phyloP scores from a whole-genome alignment of 352 stramenopile species.

The Paralagenidium karlingii region DNA sequence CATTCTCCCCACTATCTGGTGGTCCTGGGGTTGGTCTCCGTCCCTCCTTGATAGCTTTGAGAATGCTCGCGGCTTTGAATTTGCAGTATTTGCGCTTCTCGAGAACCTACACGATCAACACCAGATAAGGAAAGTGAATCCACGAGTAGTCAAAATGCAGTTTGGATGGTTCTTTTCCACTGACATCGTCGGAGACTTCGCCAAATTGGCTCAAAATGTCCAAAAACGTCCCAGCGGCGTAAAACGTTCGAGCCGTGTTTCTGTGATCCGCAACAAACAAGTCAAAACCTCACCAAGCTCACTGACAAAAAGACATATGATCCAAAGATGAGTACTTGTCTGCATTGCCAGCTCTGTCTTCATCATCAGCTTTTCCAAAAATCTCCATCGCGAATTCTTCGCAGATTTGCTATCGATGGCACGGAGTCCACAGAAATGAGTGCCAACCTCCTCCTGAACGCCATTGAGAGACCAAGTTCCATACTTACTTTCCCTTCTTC shows the following conservation, averaged over 20 bases:
- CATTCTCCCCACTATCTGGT: conserved; percentile 30
- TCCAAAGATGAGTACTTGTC: conserved; percentile 55
- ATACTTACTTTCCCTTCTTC: conserved; percentile 82
- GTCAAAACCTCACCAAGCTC: not conserved
- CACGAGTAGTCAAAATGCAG: not conserved
- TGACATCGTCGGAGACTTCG: conserved; percentile 59
- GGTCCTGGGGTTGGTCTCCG: conserved; percentile 66
- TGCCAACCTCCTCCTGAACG: not conserved
- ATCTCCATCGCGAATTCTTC: conserved; percentile 86
- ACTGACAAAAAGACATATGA: not conserved
- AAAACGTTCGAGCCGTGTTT: conserved; percentile 92
- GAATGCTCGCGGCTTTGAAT: conserved; percentile 92
- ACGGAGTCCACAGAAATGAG: not conserved
- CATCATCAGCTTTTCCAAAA: conserved; percentile 90
- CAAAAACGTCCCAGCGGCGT: conserved; percentile 93
- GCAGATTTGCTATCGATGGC: conserved; percentile 50
- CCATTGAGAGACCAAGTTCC: not conserved
- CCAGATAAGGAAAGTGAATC: not conserved
- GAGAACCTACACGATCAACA: conserved; percentile 25
- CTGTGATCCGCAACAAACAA: conserved; percentile 12
- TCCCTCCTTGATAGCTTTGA: conserved; percentile 93
- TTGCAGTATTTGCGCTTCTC: conserved; percentile 92
- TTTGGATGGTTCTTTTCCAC: conserved; percentile 3
- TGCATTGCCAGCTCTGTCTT: conserved; percentile 83
- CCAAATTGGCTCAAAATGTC: conserved; percentile 96